Evolutionary conservation across 2,329 filamentous ascomycete species (phyloP), one percentile per base, ranked within the genome.

Genomic region (Mariannaea sp.): DNA sequence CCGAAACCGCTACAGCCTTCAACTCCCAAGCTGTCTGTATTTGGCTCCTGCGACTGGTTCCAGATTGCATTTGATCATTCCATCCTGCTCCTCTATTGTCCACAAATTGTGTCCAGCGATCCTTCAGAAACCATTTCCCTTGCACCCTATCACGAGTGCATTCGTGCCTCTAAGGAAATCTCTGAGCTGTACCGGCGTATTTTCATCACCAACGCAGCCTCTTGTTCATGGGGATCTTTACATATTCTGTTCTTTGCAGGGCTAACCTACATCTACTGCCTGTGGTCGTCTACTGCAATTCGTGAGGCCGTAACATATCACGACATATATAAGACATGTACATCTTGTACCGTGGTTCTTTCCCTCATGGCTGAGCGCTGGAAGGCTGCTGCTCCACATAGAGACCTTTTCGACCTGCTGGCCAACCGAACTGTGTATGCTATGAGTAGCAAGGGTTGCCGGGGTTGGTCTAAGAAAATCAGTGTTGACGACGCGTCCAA

Each of bases 51-150:
- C 5, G 22, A 24, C 8, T 24, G 22, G 22, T 24, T 75, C 40
- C 53, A 65, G 3, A 60, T 75, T 1, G 70, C 69, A 1, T 75
- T 75, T 40, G 57, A 73, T 49, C 68, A 75, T 49, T 70, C 72
- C 1, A 68, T 76, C 17, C 60, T 76, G 5, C 57, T 75, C 3
- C 59, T 76, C 2, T 74, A 75, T 45, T 65, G 29, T 29, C n/a
- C n/a, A n/a, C n/a, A n/a, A n/a, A n/a, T n/a, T n/a, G n/a, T n/a
- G n/a, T n/a, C n/a, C n/a, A n/a, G n/a, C n/a, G n/a, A n/a, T n/a
- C n/a, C n/a, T n/a, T n/a, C n/a, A n/a, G n/a, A n/a, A n/a, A n/a
- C n/a, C n/a, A n/a, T n/a, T n/a, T n/a, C n/a, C n/a, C n/a, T n/a
- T n/a, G n/a, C n/a, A n/a, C n/a, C n/a, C n/a, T n/a, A n/a, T n/a